These are phyloP conservation scores for Apostasia shenzhenica DNA, from an alignment of 106 monocot species.

Conservation along the genomic window DNA sequence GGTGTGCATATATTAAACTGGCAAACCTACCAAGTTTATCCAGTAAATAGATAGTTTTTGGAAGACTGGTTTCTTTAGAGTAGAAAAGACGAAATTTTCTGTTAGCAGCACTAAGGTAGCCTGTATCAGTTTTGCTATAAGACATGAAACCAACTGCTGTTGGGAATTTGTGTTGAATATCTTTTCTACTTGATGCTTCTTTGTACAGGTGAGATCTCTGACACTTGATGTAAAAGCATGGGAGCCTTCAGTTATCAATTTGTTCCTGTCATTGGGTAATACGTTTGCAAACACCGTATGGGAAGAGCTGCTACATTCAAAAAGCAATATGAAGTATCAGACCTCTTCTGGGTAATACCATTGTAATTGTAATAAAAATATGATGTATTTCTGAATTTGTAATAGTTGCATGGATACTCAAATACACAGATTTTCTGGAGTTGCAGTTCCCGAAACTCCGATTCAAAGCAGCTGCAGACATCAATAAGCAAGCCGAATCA, in stretches of 20 bases:
- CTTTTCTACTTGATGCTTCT: background rate
- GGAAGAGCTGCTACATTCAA: conserved; percentile 62
- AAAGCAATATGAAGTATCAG: conserved; percentile 29
- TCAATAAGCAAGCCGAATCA: conserved; percentile 64
- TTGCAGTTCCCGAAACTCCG: conserved; percentile 34
- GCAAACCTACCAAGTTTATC: no score
- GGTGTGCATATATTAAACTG: conserved; percentile 53
- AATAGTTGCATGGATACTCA: no score
- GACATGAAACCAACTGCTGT: no score
- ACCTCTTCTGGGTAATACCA: conserved; percentile 44
- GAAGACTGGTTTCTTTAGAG: no score
- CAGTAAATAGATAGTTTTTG: no score
- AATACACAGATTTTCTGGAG: no score
- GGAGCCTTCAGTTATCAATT: conserved; percentile 94
- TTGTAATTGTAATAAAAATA: no score
- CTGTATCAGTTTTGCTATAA: no score
- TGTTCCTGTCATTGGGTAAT: conserved; percentile 91
- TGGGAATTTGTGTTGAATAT: no score
- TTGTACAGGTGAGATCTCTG: conserved; percentile 77
- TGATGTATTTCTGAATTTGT: no score
- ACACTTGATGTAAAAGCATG: conserved; percentile 96
- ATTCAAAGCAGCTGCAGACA: conserved; percentile 31
- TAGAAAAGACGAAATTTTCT: no score
- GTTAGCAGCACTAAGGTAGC: no score
- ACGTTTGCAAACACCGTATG: conserved; percentile 83